Evolutionary conservation across 2,329 filamentous ascomycete species (phyloP).

Genomic region (Pseudogymnoascus sp.): DNA sequence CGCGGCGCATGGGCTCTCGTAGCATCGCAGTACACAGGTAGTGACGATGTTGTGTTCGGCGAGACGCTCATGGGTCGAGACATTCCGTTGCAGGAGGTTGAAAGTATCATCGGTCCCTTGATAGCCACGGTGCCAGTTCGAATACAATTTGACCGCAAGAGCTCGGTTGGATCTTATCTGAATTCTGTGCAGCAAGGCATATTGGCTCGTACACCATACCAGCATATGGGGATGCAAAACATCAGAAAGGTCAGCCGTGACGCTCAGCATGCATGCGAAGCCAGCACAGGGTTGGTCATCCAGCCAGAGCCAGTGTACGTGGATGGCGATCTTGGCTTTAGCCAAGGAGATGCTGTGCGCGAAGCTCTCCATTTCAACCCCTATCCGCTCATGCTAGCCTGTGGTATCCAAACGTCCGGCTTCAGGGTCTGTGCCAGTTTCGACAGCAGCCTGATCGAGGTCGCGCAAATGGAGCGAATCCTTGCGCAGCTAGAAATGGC

Average conservation of each 20-base stretch:
- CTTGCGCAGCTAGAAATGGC: constrained; percentile 32
- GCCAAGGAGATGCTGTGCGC: constrained; percentile 28
- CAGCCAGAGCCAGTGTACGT: constrained; percentile 31
- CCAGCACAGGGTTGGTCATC: constrained; percentile 19
- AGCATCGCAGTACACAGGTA: constrained; percentile 33
- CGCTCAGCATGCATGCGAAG: constrained; percentile 20
- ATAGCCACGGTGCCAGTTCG: constrained; percentile 39
- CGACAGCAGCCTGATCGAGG: constrained; percentile 32
- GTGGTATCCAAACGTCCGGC: constrained; percentile 36
- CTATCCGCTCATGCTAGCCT: constrained; percentile 44
- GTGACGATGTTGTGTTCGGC: constrained; percentile 38
- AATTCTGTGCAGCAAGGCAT: constrained; percentile 41
- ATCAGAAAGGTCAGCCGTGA: constrained; percentile 22
- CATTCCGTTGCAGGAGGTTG: constrained; percentile 33
- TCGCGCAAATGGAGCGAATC: constrained; percentile 33
- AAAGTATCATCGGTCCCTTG: constrained; percentile 38
- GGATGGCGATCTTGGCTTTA: constrained; percentile 33
- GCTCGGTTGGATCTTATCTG: constrained; percentile 36
- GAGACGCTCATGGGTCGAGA: constrained; percentile 39
- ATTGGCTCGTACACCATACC: constrained; percentile 38
- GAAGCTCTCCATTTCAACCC: constrained; percentile 37
- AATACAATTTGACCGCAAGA: constrained; percentile 28
- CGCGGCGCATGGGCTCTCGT: constrained; percentile 36
- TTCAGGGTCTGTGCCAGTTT: constrained; percentile 40
- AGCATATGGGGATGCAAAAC: constrained; percentile 24